Percentiles rank a stretch among this genome's conserved stretches.
phyloP scores from a whole-genome alignment of 2,329 filamentous ascomycete species.

The Fusarium duplospermum region DNA sequence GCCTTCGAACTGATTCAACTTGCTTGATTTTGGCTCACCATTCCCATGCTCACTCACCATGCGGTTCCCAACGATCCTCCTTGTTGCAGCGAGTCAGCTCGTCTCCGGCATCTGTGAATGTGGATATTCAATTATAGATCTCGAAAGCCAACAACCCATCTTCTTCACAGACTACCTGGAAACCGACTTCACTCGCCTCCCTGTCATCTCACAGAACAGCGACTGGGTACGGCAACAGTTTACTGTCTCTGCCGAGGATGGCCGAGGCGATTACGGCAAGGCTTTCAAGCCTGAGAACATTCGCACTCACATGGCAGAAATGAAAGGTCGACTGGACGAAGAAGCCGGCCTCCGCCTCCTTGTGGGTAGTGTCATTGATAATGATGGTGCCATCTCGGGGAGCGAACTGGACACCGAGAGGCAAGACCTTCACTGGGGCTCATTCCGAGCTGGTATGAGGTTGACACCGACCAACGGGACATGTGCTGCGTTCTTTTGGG shows the following conservation, averaged over 20 bases:
- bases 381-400: slow-evolving; percentile 65
- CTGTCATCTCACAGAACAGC: slow-evolving; percentile 60
- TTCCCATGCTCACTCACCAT: slow-evolving; percentile 10
- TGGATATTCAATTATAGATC: slow-evolving; percentile 70
- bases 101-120: slow-evolving; percentile 72
- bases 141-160: slow-evolving; percentile 52
- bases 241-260: slow-evolving; percentile 67
- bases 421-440: slow-evolving; percentile 75
- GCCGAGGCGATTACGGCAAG: slow-evolving; percentile 75
- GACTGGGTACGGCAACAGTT: slow-evolving; percentile 77
- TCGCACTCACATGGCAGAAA: slow-evolving; percentile 50
- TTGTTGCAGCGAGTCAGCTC: slow-evolving; percentile 28
- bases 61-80: slow-evolving; percentile 6
- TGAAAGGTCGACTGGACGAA: slow-evolving; percentile 47
- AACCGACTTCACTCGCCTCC: slow-evolving; percentile 74
- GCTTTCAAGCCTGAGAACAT: slow-evolving; percentile 69
- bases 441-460: slow-evolving; percentile 76
- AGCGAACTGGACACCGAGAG: slow-evolving; percentile 73
- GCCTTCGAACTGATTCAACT: neutral
- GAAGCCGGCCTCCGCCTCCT: slow-evolving; percentile 67
- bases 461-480: slow-evolving; percentile 72
- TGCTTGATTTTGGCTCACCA: neutral
- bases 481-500: slow-evolving; percentile 85
- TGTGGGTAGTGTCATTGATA: slow-evolving; percentile 59
- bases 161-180: slow-evolving; percentile 78